Conservation (phyloP, 345 rosid species). For the Bretschneidera sinensis region DNA sequence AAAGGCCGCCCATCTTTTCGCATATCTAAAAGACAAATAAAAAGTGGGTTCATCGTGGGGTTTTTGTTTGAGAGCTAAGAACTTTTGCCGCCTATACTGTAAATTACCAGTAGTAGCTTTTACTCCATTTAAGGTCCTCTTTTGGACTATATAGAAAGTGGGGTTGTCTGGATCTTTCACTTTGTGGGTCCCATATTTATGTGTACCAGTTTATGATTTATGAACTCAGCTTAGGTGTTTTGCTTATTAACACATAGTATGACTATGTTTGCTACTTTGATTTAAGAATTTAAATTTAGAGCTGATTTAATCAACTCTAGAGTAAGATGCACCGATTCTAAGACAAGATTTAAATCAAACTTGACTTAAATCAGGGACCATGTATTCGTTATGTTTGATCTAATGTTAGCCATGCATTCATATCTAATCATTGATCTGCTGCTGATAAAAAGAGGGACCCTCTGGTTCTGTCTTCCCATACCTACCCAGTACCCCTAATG, state of each 20-base stretch:
- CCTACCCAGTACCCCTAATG: not conserved
- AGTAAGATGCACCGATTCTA: no score
- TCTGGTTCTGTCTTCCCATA: conserved; percentile 21
- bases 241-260: conserved; percentile 7
- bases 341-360: no score
- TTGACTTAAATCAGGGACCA: no score
- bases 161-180: conserved; percentile 21
- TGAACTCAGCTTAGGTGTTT: conserved; percentile 14
- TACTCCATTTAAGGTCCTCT: conserved; percentile 9
- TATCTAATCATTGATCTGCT: conserved; percentile 25
- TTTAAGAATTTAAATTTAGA: no score
- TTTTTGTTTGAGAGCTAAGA: conserved; percentile 1
- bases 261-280: no score
- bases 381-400: no score
- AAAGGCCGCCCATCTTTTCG: no score
- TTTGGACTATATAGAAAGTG: conserved; percentile 10
- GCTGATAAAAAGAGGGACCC: no score
- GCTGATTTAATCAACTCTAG: no score
- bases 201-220: conserved; percentile 1
- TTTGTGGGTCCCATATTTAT: conserved; percentile 17
- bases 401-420: no score
- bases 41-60: no score
- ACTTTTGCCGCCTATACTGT: conserved; percentile 9
- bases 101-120: conserved; percentile 2
- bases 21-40: conserved; percentile 18